Evolutionary conservation across 192 early-diverging fungal species (phyloP).

Genomic region (Coemansia sp.): DNA sequence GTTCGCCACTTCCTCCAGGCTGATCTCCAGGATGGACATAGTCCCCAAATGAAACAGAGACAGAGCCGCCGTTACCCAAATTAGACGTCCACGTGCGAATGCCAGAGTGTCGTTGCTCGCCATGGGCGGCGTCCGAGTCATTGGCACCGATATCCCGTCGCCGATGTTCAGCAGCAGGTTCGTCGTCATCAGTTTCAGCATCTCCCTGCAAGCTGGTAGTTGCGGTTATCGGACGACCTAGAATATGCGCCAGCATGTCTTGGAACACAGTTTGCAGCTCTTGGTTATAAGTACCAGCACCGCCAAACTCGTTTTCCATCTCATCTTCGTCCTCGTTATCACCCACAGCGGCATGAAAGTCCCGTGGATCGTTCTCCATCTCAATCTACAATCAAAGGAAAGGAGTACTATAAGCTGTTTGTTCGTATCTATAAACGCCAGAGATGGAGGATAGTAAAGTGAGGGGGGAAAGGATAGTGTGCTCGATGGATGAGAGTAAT

Average conservation of each 20-base stretch:
- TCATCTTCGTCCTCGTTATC: slow-evolving; percentile 46
- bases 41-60: slow-evolving; percentile 47
- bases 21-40: not conserved
- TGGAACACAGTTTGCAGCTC: slow-evolving; percentile 48
- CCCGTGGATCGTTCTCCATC: slow-evolving; percentile 48
- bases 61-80: slow-evolving; percentile 18
- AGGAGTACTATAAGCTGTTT: not conserved
- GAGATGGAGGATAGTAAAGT: not conserved
- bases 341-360: slow-evolving; percentile 29
- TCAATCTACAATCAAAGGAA: slow-evolving; percentile 27
- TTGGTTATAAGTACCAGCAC: slow-evolving; percentile 58
- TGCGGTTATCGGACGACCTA: slow-evolving; percentile 25
- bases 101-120: slow-evolving; percentile 22
- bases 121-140: slow-evolving; percentile 3
- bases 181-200: not conserved
- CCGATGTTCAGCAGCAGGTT: not conserved
- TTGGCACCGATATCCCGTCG: not conserved
- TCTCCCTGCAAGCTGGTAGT: not conserved
- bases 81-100: slow-evolving; percentile 52
- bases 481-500: slow-evolving; percentile 8
- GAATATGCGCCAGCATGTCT: slow-evolving; percentile 42
- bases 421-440: not conserved
- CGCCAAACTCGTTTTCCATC: slow-evolving; percentile 59
- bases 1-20: slow-evolving; percentile 15
- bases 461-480: not conserved